Evolutionary conservation across 768 basidiomycete genomes (phyloP).

Genomic region (Lanmaoa rubissima): DNA sequence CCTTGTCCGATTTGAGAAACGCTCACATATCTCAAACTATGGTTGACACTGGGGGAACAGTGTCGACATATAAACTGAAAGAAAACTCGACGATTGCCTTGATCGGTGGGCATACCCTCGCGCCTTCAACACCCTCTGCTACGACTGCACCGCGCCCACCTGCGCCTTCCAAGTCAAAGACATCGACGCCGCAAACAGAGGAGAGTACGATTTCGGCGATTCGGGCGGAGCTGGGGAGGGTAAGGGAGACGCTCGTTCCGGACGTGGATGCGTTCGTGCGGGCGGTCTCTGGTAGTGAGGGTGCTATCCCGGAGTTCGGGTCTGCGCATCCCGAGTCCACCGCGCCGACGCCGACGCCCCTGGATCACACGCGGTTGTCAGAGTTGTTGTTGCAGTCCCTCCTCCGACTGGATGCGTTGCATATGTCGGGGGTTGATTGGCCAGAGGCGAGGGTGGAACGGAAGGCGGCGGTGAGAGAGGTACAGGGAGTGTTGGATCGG

Average conservation of each 20-base stretch:
- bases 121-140: conserved; percentile 10
- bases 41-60: conserved; percentile 29
- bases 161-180: background rate
- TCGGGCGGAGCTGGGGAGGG: conserved; percentile 41
- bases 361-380: conserved; percentile 59
- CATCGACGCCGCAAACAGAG: conserved; percentile 35
- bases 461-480: conserved; percentile 83
- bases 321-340: background rate
- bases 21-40: background rate
- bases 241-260: conserved; percentile 54
- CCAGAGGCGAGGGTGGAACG: conserved; percentile 73
- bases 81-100: conserved; percentile 69
- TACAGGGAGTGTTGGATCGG: conserved; percentile 78
- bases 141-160: background rate
- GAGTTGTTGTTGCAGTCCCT: conserved; percentile 88
- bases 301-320: background rate
- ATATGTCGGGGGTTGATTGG: conserved; percentile 67
- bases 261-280: conserved; percentile 56
- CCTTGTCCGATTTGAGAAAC: conserved; percentile 17
- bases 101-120: conserved; percentile 47
- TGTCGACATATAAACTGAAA: conserved; percentile 74
- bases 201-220: conserved; percentile 36
- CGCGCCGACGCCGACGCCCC: conserved; percentile 9
- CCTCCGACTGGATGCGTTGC: conserved; percentile 80
- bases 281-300: background rate